Evolutionary conservation across 1,284 basidiomycete genomes (phyloP), one percentile per base, ranked within the genome.

Genomic region (Salmacisia buchloeana): DNA sequence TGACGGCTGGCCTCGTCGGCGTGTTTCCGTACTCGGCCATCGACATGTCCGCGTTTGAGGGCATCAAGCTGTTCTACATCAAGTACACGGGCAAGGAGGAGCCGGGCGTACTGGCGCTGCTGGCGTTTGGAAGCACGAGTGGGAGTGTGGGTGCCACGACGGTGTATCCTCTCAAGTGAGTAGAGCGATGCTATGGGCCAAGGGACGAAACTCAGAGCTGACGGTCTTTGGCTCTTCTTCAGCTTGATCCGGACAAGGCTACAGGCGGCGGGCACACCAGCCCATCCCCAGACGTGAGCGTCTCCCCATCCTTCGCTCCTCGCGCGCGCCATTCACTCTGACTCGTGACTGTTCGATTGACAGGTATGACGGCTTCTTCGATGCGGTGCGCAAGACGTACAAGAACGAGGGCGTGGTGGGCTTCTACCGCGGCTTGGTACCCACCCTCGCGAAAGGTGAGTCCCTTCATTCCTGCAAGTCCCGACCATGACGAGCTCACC

Each of bases 191-290:
- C 27, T n/a, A 4, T n/a, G n/a, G 1, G 45, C 9, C 45, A 9
- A 46, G 9, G 18, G 2, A 9, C 12, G 45, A 27, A 21, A 29
- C 3, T 15, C 5, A 3, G 54, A 5, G 29, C 6, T 29, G 34
- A 21, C 34, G 15, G 12, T 2, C 31, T 18, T 34, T 33, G 6
- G 12, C n/a, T 59, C 33, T 45, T 90, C 5, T 83, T 94, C 69
- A 97, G 96, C 81, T 85, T 98, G 39, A 88, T 99, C 23, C 86
- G 94, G 31, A 99, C 96, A 10, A 87, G 94, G 57, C 80, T 98
- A 64, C 96, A 99, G 81, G 96, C 96, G 1, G 93, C 92, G 0
- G 96, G 96, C 1, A 78, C 76, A 2, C 76, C 76, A 0, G 73
- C 76, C 0, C 77, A 79, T 59, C 77, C 72, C 1, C 46, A 46